These are phyloP conservation scores for Tetrahymena thermophila DNA, from an alignment of 73 alveolate genomes.

Conservation along the genomic window DNA sequence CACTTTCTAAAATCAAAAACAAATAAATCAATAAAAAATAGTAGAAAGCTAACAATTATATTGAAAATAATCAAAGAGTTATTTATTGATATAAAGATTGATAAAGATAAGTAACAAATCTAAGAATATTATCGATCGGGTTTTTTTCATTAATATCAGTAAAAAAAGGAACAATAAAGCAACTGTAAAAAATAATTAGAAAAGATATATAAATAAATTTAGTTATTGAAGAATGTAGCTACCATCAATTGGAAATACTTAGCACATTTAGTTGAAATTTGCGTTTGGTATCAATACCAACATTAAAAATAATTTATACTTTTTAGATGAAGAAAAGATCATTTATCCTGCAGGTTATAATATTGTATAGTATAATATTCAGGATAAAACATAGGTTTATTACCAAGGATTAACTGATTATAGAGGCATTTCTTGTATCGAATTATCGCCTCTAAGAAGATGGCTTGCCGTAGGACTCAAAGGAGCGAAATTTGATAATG, in stretches of 20 bases:
- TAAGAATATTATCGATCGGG: background rate
- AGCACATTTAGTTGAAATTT: constrained; percentile 40
- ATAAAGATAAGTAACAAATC: background rate
- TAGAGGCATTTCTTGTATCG: constrained; percentile 37
- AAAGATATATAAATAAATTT: background rate
- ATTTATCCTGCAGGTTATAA: constrained; percentile 93
- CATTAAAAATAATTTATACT: constrained; percentile 52
- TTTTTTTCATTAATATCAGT: background rate
- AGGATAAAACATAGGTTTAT: constrained; percentile 23
- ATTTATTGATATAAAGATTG: background rate
- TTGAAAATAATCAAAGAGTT: background rate
- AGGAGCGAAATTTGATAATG: constrained; percentile 22
- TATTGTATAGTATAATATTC: constrained; percentile 48
- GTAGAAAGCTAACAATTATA: background rate
- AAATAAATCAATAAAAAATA: too few relatives aligned
- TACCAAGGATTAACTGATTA: constrained; percentile 32
- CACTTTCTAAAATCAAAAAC: background rate
- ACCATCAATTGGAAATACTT: constrained; percentile 2
- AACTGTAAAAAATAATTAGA: background rate
- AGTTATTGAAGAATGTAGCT: background rate
- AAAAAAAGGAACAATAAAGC: background rate
- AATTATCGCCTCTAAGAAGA: constrained; percentile 33
- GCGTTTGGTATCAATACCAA: constrained; percentile 78
- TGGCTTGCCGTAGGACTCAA: constrained; percentile 39
- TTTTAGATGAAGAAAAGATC: constrained; percentile 76